These are phyloP conservation scores for Ajuga reptans DNA, from an alignment of 305 asterid genomes.

Conservation along the genomic window DNA sequence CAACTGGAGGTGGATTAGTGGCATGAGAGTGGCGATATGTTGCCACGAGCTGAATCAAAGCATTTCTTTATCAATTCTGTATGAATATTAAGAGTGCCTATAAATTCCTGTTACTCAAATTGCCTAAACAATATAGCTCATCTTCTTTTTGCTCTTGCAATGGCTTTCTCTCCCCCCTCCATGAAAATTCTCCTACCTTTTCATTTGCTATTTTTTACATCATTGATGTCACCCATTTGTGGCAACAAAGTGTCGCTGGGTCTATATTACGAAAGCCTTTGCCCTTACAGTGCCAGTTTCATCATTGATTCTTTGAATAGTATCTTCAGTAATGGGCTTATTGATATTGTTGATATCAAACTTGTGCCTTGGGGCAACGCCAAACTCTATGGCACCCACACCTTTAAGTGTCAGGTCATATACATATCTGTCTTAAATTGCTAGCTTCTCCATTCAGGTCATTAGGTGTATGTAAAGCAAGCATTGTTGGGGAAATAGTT, in stretches of 20 bases:
- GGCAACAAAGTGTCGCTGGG: conserved; percentile 31
- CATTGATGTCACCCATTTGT: conserved; percentile 19
- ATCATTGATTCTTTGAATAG: conserved; percentile 31
- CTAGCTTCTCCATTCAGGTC: neutral
- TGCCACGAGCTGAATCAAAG: conserved; percentile 24
- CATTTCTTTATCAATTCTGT: conserved; percentile 9
- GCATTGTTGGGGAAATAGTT: neutral
- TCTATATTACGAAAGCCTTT: conserved; percentile 39
- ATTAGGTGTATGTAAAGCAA: neutral
- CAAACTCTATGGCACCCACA: conserved; percentile 23
- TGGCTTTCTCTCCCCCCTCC: conserved; percentile 22
- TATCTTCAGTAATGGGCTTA: conserved; percentile 34
- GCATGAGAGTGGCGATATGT: conserved; percentile 15
- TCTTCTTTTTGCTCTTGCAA: neutral
- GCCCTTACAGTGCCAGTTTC: conserved; percentile 42
- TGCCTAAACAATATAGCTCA: neutral
- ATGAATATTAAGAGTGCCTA: neutral
- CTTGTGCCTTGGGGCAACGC: conserved; percentile 54
- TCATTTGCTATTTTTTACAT: conserved; percentile 22
- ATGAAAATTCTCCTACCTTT: conserved; percentile 13
- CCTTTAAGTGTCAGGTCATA: conserved; percentile 37
- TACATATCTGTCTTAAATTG: neutral
- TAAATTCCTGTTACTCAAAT: conserved; percentile 1
- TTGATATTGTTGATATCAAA: conserved; percentile 37
- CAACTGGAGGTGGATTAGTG: conserved; percentile 26